Evolutionary conservation across 805 yeast species (phyloP).

Genomic region (Wickerhamomyces chambardii): DNA sequence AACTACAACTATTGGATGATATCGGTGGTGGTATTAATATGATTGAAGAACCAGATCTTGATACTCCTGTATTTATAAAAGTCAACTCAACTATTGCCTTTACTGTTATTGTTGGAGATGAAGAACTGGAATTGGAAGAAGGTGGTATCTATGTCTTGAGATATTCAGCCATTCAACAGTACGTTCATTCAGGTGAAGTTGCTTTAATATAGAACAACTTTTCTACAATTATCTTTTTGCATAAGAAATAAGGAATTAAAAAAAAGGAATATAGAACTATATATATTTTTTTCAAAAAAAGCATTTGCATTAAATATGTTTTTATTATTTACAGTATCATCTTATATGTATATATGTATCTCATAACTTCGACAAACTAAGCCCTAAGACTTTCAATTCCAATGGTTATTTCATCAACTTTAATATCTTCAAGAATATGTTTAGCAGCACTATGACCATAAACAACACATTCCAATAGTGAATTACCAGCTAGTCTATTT

Average conservation of each 20-base stretch:
- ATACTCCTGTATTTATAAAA: slow-evolving; percentile 69
- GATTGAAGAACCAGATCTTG: slow-evolving; percentile 73
- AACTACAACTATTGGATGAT: slow-evolving; percentile 70
- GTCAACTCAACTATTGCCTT: slow-evolving; percentile 31
- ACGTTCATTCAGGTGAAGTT: slow-evolving; percentile 31
- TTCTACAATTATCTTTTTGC: no score
- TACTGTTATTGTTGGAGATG: slow-evolving; percentile 37
- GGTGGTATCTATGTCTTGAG: slow-evolving; percentile 73
- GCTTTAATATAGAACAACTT: slow-evolving; percentile 25
- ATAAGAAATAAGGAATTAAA: no score
- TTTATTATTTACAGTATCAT: no score
- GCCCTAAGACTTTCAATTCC: background rate
- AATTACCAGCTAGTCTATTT: slow-evolving; percentile 51
- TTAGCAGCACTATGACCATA: slow-evolving; percentile 46
- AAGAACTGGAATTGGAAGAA: slow-evolving; percentile 44
- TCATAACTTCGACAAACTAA: no score
- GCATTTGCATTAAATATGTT: no score
- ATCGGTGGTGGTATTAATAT: slow-evolving; percentile 57
- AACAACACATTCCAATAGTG: slow-evolving; percentile 51
- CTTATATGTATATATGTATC: no score
- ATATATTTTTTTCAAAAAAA: no score
- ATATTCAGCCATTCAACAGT: slow-evolving; percentile 42
- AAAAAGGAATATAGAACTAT: no score
- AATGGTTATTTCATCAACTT: background rate
- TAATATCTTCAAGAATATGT: slow-evolving; percentile 7